A percentile compares a stretch with the other conserved stretches of the same genome.
These are phyloP conservation scores for Actinomortierella ambigua DNA, from an alignment of 371 early-diverging fungal genomes.

Conservation along the genomic window DNA sequence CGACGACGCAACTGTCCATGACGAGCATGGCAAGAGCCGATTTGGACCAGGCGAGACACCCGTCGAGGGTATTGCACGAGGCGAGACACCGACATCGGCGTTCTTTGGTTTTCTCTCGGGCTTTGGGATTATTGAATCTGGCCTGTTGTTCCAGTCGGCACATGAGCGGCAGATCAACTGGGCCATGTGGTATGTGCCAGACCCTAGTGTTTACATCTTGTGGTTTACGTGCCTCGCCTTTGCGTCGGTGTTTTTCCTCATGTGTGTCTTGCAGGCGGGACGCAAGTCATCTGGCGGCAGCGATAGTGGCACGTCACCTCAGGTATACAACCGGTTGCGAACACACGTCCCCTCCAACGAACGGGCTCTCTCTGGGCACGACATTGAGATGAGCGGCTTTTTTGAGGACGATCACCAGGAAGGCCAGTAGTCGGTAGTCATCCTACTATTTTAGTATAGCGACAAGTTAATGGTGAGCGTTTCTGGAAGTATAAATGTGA, in stretches of 20 bases:
- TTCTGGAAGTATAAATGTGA: too few species aligned
- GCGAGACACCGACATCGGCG: constrained; percentile 36
- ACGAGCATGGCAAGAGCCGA: constrained; percentile 6
- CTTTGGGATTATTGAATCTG: constrained; percentile 32
- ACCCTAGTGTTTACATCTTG: constrained; percentile 39
- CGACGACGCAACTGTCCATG: constrained; percentile 23
- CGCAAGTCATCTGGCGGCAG: constrained; percentile 19
- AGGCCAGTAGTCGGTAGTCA: too few species aligned
- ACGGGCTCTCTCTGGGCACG: constrained; percentile 12
- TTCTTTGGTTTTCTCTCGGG: constrained; percentile 44
- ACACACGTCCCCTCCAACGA: constrained; percentile 24
- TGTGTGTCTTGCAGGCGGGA: constrained; percentile 27
- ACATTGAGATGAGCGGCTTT: constrained; percentile 46
- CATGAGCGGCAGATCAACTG: constrained; percentile 42
- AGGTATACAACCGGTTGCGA: constrained; percentile 26
- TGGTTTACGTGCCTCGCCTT: constrained; percentile 42
- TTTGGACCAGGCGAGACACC: constrained; percentile 12
- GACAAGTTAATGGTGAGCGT: too few species aligned
- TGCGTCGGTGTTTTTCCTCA: constrained; percentile 14
- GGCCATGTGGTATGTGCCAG: constrained; percentile 37
- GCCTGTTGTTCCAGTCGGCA: constrained; percentile 38
- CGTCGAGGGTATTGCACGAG: constrained; percentile 22
- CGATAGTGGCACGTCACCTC: background rate
- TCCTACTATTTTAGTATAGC: too few species aligned
- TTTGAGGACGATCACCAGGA: constrained; percentile 16